A percentile compares a stretch with the other conserved stretches of the same genome.
phyloP scores from a whole-genome alignment of 1,284 basidiomycete genomes.

The Ceratobasidium sp. region DNA sequence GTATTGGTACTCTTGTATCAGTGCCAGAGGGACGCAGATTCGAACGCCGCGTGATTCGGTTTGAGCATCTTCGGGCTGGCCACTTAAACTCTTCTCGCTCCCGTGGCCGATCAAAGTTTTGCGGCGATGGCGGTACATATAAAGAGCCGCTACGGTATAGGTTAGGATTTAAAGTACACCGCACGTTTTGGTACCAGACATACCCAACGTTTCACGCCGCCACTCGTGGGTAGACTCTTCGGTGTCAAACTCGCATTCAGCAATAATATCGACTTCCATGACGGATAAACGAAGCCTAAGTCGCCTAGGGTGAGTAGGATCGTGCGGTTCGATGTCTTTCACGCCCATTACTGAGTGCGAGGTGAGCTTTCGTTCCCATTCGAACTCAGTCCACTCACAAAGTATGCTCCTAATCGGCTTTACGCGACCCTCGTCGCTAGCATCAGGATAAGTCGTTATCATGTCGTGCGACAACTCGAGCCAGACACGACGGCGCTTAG shows the following conservation, averaged over 20 bases:
- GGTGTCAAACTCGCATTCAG: conserved; percentile 62
- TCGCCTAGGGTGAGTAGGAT: conserved; percentile 55
- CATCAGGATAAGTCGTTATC: conserved; percentile 64
- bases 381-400: conserved; percentile 51
- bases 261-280: conserved; percentile 41
- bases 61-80: conserved; percentile 44
- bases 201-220: conserved; percentile 61
- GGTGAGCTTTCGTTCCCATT: conserved; percentile 39
- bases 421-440: conserved; percentile 61
- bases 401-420: conserved; percentile 61
- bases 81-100: background rate
- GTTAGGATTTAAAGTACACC: background rate
- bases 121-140: conserved; percentile 56
- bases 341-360: conserved; percentile 54
- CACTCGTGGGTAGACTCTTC: conserved; percentile 66
- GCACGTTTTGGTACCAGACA: conserved; percentile 11
- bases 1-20: conserved; percentile 47
- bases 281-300: conserved; percentile 53
- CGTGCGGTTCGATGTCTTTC: conserved; percentile 53
- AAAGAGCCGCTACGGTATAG: conserved; percentile 53
- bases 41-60: conserved; percentile 57
- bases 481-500: conserved; percentile 54
- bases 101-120: conserved; percentile 47
- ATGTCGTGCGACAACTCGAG: conserved; percentile 68
- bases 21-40: conserved; percentile 62